These are phyloP conservation scores for Oleoguttula mirabilis DNA, from an alignment of 495 filamentous ascomycete species.

Conservation along the genomic window DNA sequence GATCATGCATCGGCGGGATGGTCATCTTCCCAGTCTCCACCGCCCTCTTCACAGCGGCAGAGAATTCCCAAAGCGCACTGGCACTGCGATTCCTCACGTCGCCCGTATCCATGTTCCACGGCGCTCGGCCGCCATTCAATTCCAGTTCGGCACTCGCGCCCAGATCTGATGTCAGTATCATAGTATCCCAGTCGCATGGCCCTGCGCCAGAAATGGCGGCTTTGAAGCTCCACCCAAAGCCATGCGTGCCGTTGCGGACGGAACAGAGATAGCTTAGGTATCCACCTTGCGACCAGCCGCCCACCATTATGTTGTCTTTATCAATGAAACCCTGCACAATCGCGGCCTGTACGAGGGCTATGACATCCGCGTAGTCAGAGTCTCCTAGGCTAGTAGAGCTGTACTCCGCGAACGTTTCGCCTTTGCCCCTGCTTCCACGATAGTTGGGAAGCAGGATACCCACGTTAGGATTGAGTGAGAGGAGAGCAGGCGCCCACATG, in stretches of 20 bases:
- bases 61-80: conserved; percentile 13
- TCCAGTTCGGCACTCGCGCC: conserved; percentile 6
- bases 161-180: conserved; percentile 8
- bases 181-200: conserved; percentile 5
- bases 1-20: conserved; percentile 15
- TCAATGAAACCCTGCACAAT: conserved; percentile 24
- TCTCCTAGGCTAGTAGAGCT: conserved; percentile 19
- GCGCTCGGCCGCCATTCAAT: conserved; percentile 1
- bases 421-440: conserved; percentile 26
- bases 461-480: conserved; percentile 25
- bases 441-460: conserved; percentile 28
- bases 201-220: conserved; percentile 12
- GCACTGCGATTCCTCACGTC: neutral
- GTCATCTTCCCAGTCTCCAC: too few species aligned
- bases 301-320: conserved; percentile 23
- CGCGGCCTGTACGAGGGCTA: conserved; percentile 22
- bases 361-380: conserved; percentile 26
- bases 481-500: conserved; percentile 23
- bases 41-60: neutral
- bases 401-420: conserved; percentile 23
- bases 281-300: conserved; percentile 28
- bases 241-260: conserved; percentile 13
- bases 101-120: conserved; percentile 1
- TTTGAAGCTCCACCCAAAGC: conserved; percentile 11
- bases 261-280: conserved; percentile 18